phyloP scores from a whole-genome alignment of 306 rosid genomes.

The Arachis stenosperma region DNA sequence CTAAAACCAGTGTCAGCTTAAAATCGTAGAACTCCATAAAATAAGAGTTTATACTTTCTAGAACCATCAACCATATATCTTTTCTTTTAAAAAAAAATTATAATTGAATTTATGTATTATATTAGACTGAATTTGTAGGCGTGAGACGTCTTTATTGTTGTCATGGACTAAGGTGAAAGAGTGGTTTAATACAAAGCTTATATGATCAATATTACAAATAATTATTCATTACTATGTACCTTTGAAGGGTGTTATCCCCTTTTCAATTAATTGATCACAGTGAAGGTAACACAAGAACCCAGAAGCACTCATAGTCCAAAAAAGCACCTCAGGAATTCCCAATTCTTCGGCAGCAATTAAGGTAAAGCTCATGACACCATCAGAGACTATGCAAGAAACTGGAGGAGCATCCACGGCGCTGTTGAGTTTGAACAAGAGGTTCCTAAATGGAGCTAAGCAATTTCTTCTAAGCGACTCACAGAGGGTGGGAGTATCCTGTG shows the following conservation, averaged over 20 bases:
- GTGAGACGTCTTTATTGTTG: too few species aligned
- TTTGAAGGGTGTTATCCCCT: slow-evolving; percentile 5
- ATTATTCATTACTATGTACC: neutral
- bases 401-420: neutral
- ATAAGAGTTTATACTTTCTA: neutral
- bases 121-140: too few species aligned
- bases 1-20: neutral
- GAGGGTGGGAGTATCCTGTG: slow-evolving; percentile 13
- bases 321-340: neutral
- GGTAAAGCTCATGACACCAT: slow-evolving; percentile 25
- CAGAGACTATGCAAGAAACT: slow-evolving; percentile 9
- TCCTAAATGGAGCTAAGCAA: slow-evolving; percentile 4
- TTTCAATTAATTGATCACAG: neutral
- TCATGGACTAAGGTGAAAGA: too few species aligned
- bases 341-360: slow-evolving; percentile 13
- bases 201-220: neutral
- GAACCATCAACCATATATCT: neutral
- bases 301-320: slow-evolving; percentile 24
- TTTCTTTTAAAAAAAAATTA: too few species aligned
- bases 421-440: slow-evolving; percentile 16
- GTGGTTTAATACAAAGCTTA: neutral
- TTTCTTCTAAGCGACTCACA: slow-evolving; percentile 28
- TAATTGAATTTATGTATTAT: too few species aligned
- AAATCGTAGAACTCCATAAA: neutral
- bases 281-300: slow-evolving; percentile 26